phyloP scores from a whole-genome alignment of 2,329 filamentous ascomycete genomes.

The Gyromitra esculenta region DNA sequence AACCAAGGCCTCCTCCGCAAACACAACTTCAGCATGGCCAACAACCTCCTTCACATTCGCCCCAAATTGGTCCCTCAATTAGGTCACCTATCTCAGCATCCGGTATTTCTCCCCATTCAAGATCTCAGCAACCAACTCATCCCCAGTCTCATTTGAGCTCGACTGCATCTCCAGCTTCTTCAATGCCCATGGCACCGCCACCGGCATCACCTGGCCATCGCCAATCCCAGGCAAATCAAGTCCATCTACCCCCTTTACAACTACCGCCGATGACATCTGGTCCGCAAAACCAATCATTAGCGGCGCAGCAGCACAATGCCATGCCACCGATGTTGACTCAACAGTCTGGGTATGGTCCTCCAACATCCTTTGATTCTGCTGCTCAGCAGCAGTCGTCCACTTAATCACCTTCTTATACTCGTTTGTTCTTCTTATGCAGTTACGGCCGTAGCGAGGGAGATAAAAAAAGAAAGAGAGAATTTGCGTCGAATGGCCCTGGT shows the following conservation, averaged over 20 bases:
- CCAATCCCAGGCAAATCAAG: constrained; percentile 40
- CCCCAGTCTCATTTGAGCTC: constrained; percentile 47
- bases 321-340: constrained; percentile 54
- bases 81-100: constrained; percentile 46
- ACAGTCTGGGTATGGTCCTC: constrained; percentile 53
- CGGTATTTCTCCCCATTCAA: constrained; percentile 36
- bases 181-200: constrained; percentile 53
- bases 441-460: constrained; percentile 46
- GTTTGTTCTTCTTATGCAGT: constrained; percentile 37
- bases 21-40: constrained; percentile 47
- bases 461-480: constrained; percentile 47
- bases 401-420: constrained; percentile 50
- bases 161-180: constrained; percentile 41
- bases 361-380: constrained; percentile 56
- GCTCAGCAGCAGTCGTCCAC: constrained; percentile 55
- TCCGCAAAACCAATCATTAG: constrained; percentile 36
- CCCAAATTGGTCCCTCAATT: constrained; percentile 44
- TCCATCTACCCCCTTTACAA: constrained; percentile 54
- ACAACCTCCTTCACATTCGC: constrained; percentile 47
- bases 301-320: constrained; percentile 49
- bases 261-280: constrained; percentile 55
- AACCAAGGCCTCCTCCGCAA: constrained; percentile 35
- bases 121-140: constrained; percentile 46
- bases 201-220: constrained; percentile 49
- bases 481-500: constrained; percentile 26